These are phyloP conservation scores for Ustilago loliicola DNA, from an alignment of 1,284 basidiomycete genomes.

Conservation along the genomic window DNA sequence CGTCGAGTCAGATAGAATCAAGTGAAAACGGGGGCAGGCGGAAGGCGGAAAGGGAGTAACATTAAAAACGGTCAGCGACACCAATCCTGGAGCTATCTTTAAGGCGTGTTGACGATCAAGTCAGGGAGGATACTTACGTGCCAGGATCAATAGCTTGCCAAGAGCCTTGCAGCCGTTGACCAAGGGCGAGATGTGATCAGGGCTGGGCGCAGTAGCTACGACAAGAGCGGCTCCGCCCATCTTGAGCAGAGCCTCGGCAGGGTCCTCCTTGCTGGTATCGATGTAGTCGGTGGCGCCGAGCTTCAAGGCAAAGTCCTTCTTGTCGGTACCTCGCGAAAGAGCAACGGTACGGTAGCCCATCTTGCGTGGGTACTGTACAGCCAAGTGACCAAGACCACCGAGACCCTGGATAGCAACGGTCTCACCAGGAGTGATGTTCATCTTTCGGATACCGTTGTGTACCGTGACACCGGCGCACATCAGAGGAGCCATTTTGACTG, in stretches of 20 bases:
- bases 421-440: constrained; percentile 65
- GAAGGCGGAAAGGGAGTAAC: constrained; percentile 12
- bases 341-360: constrained; percentile 71
- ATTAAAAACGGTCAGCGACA: neutral
- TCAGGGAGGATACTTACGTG: constrained; percentile 19
- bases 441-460: constrained; percentile 71
- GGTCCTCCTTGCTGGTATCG: constrained; percentile 59
- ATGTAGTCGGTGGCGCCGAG: constrained; percentile 72
- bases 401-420: constrained; percentile 72
- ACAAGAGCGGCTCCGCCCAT: constrained; percentile 71
- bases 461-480: constrained; percentile 72
- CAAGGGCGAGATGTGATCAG: constrained; percentile 67
- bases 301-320: constrained; percentile 62
- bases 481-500: constrained; percentile 72
- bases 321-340: constrained; percentile 61
- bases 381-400: constrained; percentile 72
- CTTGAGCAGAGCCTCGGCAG: constrained; percentile 70
- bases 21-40: no score
- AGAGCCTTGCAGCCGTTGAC: constrained; percentile 68
- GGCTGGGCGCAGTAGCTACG: constrained; percentile 70
- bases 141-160: constrained; percentile 69
- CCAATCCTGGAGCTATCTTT: no score
- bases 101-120: neutral
- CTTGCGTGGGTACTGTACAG: constrained; percentile 68
- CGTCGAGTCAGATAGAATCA: no score